phyloP scores from a whole-genome alignment of 2,329 filamentous ascomycete genomes.

The Fusarium coffeatum region DNA sequence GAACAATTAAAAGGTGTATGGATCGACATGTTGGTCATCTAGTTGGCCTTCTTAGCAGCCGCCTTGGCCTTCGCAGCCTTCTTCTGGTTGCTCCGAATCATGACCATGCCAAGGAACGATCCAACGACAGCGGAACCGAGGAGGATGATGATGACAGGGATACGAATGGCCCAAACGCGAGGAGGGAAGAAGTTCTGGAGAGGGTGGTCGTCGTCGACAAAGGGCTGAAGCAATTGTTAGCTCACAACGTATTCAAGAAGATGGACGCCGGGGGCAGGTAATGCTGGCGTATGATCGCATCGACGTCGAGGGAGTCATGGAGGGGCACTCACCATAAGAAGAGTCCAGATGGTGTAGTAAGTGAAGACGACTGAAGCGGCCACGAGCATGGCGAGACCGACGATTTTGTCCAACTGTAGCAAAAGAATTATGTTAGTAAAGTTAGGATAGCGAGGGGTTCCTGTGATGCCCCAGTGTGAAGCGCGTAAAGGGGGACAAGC shows the following conservation, averaged over 20 bases:
- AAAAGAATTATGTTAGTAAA: conserved; percentile 28
- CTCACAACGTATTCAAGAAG: background rate
- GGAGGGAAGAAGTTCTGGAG: conserved; percentile 96
- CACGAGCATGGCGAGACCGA: conserved; percentile 75
- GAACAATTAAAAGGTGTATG: conserved; percentile 40
- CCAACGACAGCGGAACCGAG: conserved; percentile 93
- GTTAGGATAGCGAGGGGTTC: conserved; percentile 36
- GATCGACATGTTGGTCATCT: conserved; percentile 47
- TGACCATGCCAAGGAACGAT: conserved; percentile 94
- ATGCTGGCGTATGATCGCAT: conserved; percentile 2
- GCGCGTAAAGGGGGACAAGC: conserved; percentile 40
- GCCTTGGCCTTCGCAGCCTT: conserved; percentile 94
- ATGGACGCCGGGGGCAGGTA: background rate
- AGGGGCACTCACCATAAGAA: conserved; percentile 81
- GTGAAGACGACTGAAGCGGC: conserved; percentile 72
- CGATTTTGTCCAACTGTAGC: conserved; percentile 85
- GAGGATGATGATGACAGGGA: conserved; percentile 95
- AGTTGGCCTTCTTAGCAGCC: conserved; percentile 87
- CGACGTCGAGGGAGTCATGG: conserved; percentile 7
- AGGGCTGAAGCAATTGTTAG: conserved; percentile 72
- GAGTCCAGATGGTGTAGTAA: conserved; percentile 98
- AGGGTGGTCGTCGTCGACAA: conserved; percentile 93
- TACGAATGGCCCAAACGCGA: conserved; percentile 98
- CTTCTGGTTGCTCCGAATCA: conserved; percentile 99
- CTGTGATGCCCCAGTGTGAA: conserved; percentile 29